Base-by-base conservation (phyloP, 2,329 filamentous ascomycete genomes). In the Cladobotryum protrusum region DNA sequence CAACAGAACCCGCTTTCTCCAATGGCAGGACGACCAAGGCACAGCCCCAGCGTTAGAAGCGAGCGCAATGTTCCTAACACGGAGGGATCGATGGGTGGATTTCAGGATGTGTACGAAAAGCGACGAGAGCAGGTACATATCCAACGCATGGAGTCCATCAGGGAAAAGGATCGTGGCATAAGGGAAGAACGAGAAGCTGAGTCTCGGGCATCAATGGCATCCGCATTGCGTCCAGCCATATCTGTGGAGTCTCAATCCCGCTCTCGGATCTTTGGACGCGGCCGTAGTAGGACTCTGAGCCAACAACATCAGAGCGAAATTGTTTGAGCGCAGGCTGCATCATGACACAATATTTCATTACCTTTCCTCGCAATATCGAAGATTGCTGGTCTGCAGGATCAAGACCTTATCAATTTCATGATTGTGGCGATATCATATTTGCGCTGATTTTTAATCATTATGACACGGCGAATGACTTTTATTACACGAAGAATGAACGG, bases 91-190 rank as follows among this genome's bases (percentile, higher is more conserved):
- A 60, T 69, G 43, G 64, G 65, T 35, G 65, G 77, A 56, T 73
- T 72, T 63, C 66, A 72, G 49, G 70, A 76, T 47, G 71, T 77
- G 0, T 77, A 74, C 44, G 68, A 70, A 24, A 67, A 63, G 41
- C 71, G 74, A 24, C 67, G 66, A 33, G 63, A 72, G 3, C 61
- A 66, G 3, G 47, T 63, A 4, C 61, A 60, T 1, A 65, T 66
- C 5, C 63, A 67, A 2, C 66, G 68, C 3, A 64, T 69, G 36
- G 65, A 65, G 1, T 69, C 66, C 1, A 71, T 70, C 47, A 54
- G 64, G 9, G 68, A 71, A 45, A 71, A 70, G 53, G 61, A 69
- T 15, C 56, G 60, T 1, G 66, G 64, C 11, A 48, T 59, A 1
- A 59, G 49, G 24, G 55, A 51, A 6, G 65, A 67, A 18, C 53